Percentiles rank a stretch among this genome's conserved stretches.
Evolutionary conservation across 176 grass and related monocot genomes (phyloP).

Genomic region (Areca catechu): DNA sequence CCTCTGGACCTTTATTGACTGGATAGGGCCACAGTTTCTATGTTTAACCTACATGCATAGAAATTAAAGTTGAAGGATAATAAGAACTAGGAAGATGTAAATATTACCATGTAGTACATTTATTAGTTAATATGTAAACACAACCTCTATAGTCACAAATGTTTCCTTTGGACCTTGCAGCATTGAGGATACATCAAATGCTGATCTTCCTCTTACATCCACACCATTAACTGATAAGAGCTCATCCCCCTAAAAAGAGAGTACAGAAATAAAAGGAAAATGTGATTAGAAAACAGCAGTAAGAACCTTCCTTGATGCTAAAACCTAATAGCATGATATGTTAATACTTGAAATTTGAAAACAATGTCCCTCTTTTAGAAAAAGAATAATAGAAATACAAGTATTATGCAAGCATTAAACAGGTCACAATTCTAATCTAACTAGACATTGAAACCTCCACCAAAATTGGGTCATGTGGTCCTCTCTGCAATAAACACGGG

Average conservation of each 20-base stretch:
- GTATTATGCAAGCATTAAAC: too few species aligned
- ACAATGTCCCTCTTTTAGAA: too few species aligned
- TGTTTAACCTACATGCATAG: conserved; percentile 74
- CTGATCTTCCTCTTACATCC: conserved; percentile 74
- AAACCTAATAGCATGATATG: too few species aligned
- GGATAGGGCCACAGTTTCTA: conserved; percentile 57
- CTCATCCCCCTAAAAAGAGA: conserved; percentile 73
- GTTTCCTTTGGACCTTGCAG: conserved; percentile 94
- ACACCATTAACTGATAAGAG: conserved; percentile 81
- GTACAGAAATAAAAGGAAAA: conserved; percentile 18
- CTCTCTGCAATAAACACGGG: too few species aligned
- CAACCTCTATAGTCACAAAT: conserved; percentile 83
- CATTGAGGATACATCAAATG: conserved; percentile 88
- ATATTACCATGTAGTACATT: not conserved
- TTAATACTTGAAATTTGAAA: too few species aligned
- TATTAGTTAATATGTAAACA: not conserved
- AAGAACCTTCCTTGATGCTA: too few species aligned
- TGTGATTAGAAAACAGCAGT: not conserved
- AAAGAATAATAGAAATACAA: too few species aligned
- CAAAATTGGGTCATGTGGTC: too few species aligned
- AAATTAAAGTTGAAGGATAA: conserved; percentile 21
- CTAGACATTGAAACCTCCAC: too few species aligned
- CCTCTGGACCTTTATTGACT: conserved; percentile 88
- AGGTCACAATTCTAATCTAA: too few species aligned
- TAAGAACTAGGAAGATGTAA: conserved; percentile 1